Evolutionary conservation across 371 early-diverging fungal species (phyloP), one percentile per base, ranked within the genome.

Genomic region (Umbelopsis sp.): DNA sequence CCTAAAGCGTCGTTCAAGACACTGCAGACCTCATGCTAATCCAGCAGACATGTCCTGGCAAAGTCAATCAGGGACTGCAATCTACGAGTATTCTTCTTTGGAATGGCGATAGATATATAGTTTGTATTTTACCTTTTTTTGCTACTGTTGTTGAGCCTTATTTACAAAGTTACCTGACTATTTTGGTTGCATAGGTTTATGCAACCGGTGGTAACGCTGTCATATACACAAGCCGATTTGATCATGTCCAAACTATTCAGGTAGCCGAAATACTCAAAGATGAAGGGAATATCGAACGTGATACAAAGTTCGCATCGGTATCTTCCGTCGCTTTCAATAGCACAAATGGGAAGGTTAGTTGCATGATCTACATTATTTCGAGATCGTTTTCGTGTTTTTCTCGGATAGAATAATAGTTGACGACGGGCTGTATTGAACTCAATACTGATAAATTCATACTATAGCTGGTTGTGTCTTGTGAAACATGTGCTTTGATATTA

Each of bases 21-120:
- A 48, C 6, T 16, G 48, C 18, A 48, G 48, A n/a, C 48, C 35
- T 16, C 51, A 89, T 89, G 89, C 82, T 84, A 57, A 77, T 87
- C 65, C 87, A 87, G 75, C 87, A 87, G 69, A 84, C 82, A 68
- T 87, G 86, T 66, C 84, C 88, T 18, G 89, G 89, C 38, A 88
- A 89, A 80, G 81, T 80, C 63, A 85, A 88, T 76, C 77, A 80
- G n/a, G 69, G 77, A 41, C 67, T 75, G 20, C 89, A 89, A 67
- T 83, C 86, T 20, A 76, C 87, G 63, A 78, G 83, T 70, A 73
- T 80, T 12, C 77, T 81, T 72, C 63, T 76, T 22, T 86, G 81
- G 70, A 70, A 81, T 8, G 69, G 78, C 11, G 74, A 75, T 52
- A 78, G 87, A 63, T 88, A 83, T 70, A 83, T 87, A 71, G 89